A percentile compares a stretch with the other conserved stretches of the same genome.
These are phyloP conservation scores for Cymodocea nodosa DNA, from an alignment of 116 monocot genomes.

Conservation along the genomic window DNA sequence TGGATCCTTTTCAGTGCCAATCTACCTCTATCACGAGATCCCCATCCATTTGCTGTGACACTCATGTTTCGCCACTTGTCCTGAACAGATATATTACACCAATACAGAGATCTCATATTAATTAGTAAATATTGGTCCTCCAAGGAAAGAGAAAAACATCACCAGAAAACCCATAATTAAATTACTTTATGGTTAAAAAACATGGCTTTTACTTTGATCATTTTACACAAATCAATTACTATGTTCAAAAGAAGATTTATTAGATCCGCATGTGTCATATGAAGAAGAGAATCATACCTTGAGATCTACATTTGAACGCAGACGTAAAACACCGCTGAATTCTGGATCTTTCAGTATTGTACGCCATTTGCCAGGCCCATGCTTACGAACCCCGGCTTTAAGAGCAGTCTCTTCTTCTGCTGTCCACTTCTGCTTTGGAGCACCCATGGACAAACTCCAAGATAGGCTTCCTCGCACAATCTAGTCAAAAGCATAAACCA, in stretches of 20 bases:
- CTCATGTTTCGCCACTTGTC: slow-evolving; percentile 85
- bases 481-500: no score
- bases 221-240: no score
- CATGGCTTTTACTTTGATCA: no score
- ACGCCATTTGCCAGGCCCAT: slow-evolving; percentile 79
- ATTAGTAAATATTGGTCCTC: no score
- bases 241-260: no score
- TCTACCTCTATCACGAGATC: slow-evolving; percentile 52
- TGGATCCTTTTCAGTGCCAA: slow-evolving; percentile 33
- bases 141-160: no score
- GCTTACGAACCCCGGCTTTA: slow-evolving; percentile 64
- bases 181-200: no score
- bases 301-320: slow-evolving; percentile 74
- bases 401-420: slow-evolving; percentile 71
- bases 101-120: no score
- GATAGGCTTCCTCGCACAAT: background rate
- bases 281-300: slow-evolving; percentile 12
- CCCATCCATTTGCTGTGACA: slow-evolving; percentile 55
- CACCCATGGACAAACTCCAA: slow-evolving; percentile 37
- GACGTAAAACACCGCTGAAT: slow-evolving; percentile 43
- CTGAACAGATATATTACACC: slow-evolving; percentile 11
- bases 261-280: no score
- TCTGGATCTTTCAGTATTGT: slow-evolving; percentile 85
- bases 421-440: slow-evolving; percentile 89
- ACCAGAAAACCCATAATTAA: no score